Conservation (phyloP, 2,329 filamentous ascomycete genomes). For the Tolypocladium inflatum region DNA sequence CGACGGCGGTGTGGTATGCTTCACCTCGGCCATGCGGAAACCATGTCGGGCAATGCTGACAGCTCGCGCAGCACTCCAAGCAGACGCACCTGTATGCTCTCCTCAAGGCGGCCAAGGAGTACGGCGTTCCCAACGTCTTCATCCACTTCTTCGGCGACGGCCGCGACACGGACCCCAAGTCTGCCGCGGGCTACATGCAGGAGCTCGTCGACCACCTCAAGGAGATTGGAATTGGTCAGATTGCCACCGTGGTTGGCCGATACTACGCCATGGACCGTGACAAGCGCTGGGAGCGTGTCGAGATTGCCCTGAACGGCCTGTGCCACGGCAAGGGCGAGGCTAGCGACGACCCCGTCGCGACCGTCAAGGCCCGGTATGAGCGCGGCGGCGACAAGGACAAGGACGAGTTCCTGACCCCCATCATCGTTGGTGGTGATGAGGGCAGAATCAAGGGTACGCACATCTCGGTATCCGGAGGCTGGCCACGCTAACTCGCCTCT, state of each 20-base stretch:
- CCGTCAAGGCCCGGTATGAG: conserved; percentile 80
- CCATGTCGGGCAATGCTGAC: conserved; percentile 2
- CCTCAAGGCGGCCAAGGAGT: conserved; percentile 81
- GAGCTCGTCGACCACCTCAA: conserved; percentile 71
- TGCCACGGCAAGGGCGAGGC: conserved; percentile 80
- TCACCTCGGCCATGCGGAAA: not conserved
- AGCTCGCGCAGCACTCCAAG: conserved; percentile 62
- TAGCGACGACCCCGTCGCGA: conserved; percentile 73
- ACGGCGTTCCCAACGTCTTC: conserved; percentile 80
- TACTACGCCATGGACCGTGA: conserved; percentile 99
- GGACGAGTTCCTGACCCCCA: conserved; percentile 97
- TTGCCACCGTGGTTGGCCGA: conserved; percentile 87
- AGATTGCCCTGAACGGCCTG: conserved; percentile 81
- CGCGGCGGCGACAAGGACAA: conserved; percentile 60
- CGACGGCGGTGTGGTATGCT: conserved; percentile 76
- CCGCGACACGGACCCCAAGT: conserved; percentile 96
- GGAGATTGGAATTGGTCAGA: conserved; percentile 77
- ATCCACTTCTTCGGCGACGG: conserved; percentile 99
- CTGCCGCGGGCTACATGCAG: conserved; percentile 77
- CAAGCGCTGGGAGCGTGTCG: conserved; percentile 95
- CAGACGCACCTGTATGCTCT: conserved; percentile 87
- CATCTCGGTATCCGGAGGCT: not conserved
- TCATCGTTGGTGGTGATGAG: conserved; percentile 84
- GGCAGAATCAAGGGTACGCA: conserved; percentile 68
- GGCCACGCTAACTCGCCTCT: conserved; percentile 2